phyloP scores from a whole-genome alignment of 805 yeast species.

The Millerozyma miso region DNA sequence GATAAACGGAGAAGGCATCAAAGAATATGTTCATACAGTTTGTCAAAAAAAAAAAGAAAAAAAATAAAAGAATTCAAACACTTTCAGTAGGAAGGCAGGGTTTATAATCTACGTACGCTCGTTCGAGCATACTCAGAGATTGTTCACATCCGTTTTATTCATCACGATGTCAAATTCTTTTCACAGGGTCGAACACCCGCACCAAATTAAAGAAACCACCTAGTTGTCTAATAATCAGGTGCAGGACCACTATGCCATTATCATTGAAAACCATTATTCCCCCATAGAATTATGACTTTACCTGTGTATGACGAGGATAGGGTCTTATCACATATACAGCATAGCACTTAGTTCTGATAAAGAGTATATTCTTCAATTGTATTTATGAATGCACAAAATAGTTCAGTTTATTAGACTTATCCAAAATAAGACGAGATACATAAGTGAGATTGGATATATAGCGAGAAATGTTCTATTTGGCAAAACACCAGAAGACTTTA shows the following conservation, averaged over 20 bases:
- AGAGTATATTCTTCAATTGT: too few species aligned
- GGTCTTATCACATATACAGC: too few species aligned
- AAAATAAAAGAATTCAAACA: conserved; percentile 12
- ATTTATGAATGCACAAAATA: too few species aligned
- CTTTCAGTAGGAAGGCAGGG: conserved; percentile 50
- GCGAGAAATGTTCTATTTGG: conserved; percentile 61
- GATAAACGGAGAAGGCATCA: too few species aligned
- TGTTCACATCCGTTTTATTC: conserved; percentile 48
- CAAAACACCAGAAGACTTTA: conserved; percentile 61
- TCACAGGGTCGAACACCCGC: conserved; percentile 16
- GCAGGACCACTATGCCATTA: conserved; percentile 12
- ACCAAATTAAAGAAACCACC: conserved; percentile 1
- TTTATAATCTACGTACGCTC: conserved; percentile 40
- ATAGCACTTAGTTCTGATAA: too few species aligned
- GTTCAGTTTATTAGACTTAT: conserved; percentile 54
- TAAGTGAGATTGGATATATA: conserved; percentile 60
- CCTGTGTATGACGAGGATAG: too few species aligned
- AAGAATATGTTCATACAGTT: too few species aligned
- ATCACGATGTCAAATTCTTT: conserved; percentile 24
- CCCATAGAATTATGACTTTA: too few species aligned
- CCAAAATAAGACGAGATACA: conserved; percentile 64
- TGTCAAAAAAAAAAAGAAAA: too few species aligned
- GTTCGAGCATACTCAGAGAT: conserved; percentile 44
- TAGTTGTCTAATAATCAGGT: conserved; percentile 1
- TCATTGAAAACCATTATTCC: conserved; percentile 6